Conservation (phyloP, 2,329 filamentous ascomycete genomes). For the Colletotrichum tofieldiae region DNA sequence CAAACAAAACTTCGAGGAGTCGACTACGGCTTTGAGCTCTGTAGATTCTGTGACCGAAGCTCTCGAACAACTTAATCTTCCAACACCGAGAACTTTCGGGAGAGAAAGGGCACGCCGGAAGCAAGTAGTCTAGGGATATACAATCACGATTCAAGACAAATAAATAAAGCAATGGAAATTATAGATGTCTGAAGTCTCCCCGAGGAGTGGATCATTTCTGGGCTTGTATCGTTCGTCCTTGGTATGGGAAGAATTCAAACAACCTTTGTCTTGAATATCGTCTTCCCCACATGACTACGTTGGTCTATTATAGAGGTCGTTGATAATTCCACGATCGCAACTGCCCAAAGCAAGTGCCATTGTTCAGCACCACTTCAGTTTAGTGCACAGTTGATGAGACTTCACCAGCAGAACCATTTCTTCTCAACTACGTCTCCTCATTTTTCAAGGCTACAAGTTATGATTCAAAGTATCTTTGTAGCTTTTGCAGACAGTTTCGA, state of each 20-base stretch:
- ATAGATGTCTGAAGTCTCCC: no score
- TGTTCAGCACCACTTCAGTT: background rate
- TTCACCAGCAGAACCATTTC: background rate
- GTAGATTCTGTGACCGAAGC: slow-evolving; percentile 5
- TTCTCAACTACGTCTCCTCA: background rate
- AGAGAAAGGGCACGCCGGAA: slow-evolving; percentile 9
- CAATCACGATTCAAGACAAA: accelerated
- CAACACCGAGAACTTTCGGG: background rate
- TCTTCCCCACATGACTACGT: background rate
- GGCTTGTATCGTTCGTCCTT: accelerated
- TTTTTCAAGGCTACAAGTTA: background rate
- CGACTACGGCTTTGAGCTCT: background rate
- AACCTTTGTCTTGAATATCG: no score
- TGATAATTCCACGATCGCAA: no score
- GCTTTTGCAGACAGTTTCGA: no score
- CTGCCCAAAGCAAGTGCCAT: background rate
- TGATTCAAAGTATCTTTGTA: no score
- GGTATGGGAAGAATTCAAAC: no score
- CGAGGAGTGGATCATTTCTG: accelerated
- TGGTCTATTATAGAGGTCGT: background rate
- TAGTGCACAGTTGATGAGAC: background rate
- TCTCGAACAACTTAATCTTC: slow-evolving; percentile 6
- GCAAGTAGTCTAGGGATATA: background rate
- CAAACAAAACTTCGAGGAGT: background rate
- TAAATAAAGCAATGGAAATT: background rate